Percentiles rank a stretch among this genome's conserved stretches.
Conservation (phyloP, 2,329 filamentous ascomycete genomes). For the Botryotinia convoluta region DNA sequence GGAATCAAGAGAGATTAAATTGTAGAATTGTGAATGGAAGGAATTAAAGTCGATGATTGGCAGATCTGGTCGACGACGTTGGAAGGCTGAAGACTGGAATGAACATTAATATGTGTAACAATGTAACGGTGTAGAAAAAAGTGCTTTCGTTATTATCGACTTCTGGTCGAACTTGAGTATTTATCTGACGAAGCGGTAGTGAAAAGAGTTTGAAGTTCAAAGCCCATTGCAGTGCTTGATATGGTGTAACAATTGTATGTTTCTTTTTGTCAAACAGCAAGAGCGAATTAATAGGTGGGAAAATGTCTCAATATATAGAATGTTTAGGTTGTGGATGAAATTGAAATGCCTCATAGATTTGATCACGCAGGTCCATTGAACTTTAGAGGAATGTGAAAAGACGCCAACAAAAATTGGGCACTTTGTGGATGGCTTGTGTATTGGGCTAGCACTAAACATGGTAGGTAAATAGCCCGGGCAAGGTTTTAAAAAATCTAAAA, state of each 20-base stretch:
- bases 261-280: background rate
- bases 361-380: constrained; percentile 10
- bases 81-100: constrained; percentile 17
- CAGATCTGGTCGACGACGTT: constrained; percentile 1
- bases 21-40: background rate
- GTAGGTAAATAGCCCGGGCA: constrained; percentile 1
- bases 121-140: constrained; percentile 16
- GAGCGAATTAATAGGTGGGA: background rate
- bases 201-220: constrained; percentile 8
- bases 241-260: background rate
- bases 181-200: constrained; percentile 15
- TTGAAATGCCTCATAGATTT: constrained; percentile 18
- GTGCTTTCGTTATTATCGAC: constrained; percentile 19
- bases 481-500: background rate
- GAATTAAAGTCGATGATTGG: background rate
- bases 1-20: background rate
- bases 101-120: constrained; percentile 19
- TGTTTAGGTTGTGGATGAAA: background rate
- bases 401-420: constrained; percentile 15
- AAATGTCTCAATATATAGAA: constrained; percentile 21
- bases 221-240: constrained; percentile 17
- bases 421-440: background rate
- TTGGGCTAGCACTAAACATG: background rate
- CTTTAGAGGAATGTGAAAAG: constrained; percentile 5
- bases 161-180: constrained; percentile 9